A percentile compares a stretch with the other conserved stretches of the same genome.
These are phyloP conservation scores for Phytophthora syringae DNA, from an alignment of 352 stramenopile genomes.

Conservation along the genomic window DNA sequence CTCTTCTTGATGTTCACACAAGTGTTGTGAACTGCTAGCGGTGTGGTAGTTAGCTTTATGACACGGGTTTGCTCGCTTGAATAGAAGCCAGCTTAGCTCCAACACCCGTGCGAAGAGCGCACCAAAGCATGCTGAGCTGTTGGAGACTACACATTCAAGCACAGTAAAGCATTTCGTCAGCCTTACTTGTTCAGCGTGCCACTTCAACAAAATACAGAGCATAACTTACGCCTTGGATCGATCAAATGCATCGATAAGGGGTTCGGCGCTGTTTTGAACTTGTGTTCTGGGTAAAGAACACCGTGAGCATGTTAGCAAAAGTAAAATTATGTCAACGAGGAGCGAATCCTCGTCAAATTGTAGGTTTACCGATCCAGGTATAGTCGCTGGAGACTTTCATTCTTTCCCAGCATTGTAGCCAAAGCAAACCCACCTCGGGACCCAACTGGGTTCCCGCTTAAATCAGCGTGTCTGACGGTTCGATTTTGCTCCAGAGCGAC, in stretches of 20 bases:
- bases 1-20: conserved; percentile 13
- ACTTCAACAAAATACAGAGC: neutral
- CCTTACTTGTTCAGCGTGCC: neutral
- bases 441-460: conserved; percentile 45
- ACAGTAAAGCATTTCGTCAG: neutral
- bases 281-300: conserved; percentile 21
- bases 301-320: neutral
- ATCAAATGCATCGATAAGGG: conserved; percentile 37
- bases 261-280: conserved; percentile 15
- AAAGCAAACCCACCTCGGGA: conserved; percentile 27
- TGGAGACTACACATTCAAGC: conserved; percentile 27
- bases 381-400: conserved; percentile 31
- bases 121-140: conserved; percentile 45
- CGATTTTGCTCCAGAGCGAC: conserved; percentile 40
- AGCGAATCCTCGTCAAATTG: neutral
- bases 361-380: conserved; percentile 37
- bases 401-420: conserved; percentile 42
- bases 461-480: conserved; percentile 31
- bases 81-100: conserved; percentile 28
- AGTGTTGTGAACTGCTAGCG: neutral
- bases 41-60: neutral
- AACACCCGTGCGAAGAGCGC: conserved; percentile 31
- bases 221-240: conserved; percentile 38
- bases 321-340: neutral
- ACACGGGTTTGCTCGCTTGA: conserved; percentile 17